A percentile compares a stretch with the other conserved stretches of the same genome.
Conservation (phyloP, 2,329 filamentous ascomycete species). For the Aureobasidium sp. region DNA sequence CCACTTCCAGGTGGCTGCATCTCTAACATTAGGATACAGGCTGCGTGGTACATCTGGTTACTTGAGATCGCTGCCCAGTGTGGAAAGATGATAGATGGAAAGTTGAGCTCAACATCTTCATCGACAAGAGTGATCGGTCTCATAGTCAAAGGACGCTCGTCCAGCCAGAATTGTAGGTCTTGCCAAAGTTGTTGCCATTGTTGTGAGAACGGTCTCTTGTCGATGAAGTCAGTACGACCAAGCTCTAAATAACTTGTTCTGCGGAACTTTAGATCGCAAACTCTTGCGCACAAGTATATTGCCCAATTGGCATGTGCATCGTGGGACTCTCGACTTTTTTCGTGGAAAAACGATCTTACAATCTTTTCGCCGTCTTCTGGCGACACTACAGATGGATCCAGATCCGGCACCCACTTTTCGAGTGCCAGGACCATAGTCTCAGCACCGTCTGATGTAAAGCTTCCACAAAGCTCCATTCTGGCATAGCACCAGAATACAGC, state of each 20-base stretch:
- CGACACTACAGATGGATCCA: neutral
- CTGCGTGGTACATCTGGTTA: conserved; percentile 14
- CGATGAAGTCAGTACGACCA: neutral
- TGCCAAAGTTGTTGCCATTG: conserved; percentile 11
- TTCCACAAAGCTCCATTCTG: neutral
- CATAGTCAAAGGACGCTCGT: conserved; percentile 4
- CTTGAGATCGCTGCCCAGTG: conserved; percentile 13
- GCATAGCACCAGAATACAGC: conserved; percentile 11
- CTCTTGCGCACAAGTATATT: conserved; percentile 7
- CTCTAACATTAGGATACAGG: conserved; percentile 11
- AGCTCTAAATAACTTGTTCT: conserved; percentile 10
- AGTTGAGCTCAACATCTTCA: neutral
- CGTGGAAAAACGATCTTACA: neutral
- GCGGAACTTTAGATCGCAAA: conserved; percentile 12
- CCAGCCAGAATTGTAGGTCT: conserved; percentile 9
- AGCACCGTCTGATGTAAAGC: conserved; percentile 1
- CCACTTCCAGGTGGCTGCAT: conserved; percentile 10
- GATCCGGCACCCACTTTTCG: conserved; percentile 1
- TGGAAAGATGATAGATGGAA: conserved; percentile 6
- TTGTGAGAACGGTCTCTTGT: conserved; percentile 5
- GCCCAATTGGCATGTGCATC: conserved; percentile 15
- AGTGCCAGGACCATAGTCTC: conserved; percentile 7
- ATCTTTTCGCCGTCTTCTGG: neutral
- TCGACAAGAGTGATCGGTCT: conserved; percentile 5
- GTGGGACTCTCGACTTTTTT: conserved; percentile 1